These are phyloP conservation scores for Sporothrix schenckii DNA, from an alignment of 2,329 filamentous ascomycete genomes.

Conservation along the genomic window DNA sequence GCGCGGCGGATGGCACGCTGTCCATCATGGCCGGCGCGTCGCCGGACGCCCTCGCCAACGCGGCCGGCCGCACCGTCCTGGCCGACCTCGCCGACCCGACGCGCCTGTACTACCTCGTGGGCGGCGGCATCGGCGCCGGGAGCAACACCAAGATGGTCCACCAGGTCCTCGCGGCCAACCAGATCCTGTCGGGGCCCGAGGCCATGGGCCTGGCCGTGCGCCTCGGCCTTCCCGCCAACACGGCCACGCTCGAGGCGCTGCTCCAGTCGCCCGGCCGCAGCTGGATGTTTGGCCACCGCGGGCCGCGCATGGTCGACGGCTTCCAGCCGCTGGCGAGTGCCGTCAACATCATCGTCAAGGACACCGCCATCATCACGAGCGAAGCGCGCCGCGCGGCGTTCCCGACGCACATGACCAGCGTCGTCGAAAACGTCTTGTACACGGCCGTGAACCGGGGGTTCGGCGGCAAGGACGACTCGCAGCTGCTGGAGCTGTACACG, in stretches of 20 bases:
- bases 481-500: slow-evolving; percentile 49
- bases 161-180: slow-evolving; percentile 64
- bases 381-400: slow-evolving; percentile 62
- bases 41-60: slow-evolving; percentile 60
- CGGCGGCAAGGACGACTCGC: slow-evolving; percentile 50
- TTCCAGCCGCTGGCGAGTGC: slow-evolving; percentile 61
- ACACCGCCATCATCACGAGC: slow-evolving; percentile 67
- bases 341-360: slow-evolving; percentile 63
- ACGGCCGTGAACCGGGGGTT: slow-evolving; percentile 61
- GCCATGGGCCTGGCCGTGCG: slow-evolving; percentile 62
- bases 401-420: slow-evolving; percentile 62
- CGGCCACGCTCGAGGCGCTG: slow-evolving; percentile 49
- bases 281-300: slow-evolving; percentile 65
- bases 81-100: slow-evolving; percentile 62
- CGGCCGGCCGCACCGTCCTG: slow-evolving; percentile 61
- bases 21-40: slow-evolving; percentile 73
- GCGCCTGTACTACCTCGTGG: slow-evolving; percentile 64
- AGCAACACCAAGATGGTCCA: slow-evolving; percentile 67
- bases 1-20: slow-evolving; percentile 71
- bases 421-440: slow-evolving; percentile 68
- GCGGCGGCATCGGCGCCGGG: slow-evolving; percentile 62
- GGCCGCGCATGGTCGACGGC: slow-evolving; percentile 57
- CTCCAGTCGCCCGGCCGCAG: slow-evolving; percentile 54
- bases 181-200: slow-evolving; percentile 64
- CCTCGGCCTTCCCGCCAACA: slow-evolving; percentile 55